Conservation (phyloP, 2,329 filamentous ascomycete genomes). For the Lachnellula willkommii region DNA sequence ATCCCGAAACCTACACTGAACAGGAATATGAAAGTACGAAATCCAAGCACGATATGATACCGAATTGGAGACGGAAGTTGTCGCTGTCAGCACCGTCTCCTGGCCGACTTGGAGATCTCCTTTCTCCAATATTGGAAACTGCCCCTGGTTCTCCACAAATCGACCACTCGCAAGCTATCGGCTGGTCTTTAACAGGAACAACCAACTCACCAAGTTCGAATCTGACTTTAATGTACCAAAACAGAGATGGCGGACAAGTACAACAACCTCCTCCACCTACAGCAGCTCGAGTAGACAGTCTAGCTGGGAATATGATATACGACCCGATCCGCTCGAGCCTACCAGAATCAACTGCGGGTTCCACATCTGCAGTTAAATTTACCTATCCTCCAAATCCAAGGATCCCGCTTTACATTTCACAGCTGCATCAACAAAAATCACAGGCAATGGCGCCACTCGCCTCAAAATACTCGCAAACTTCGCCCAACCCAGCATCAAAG, state of each 20-base stretch:
- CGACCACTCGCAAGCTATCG: conserved; percentile 55
- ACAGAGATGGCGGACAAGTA: conserved; percentile 16
- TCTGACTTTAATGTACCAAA: conserved; percentile 67
- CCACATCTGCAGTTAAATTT: conserved; percentile 42
- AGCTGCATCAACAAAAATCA: conserved; percentile 28
- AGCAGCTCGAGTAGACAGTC: conserved; percentile 29
- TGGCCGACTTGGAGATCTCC: conserved; percentile 25
- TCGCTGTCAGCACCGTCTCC: conserved; percentile 20
- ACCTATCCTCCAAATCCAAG: conserved; percentile 12
- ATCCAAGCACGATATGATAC: conserved; percentile 43
- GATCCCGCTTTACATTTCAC: conserved; percentile 37
- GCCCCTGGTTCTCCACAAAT: conserved; percentile 43
- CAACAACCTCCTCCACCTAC: conserved; percentile 25
- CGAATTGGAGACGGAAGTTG: conserved; percentile 28
- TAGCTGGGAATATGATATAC: conserved; percentile 52
- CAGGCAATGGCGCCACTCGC: conserved; percentile 29
- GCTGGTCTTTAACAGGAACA: conserved; percentile 82
- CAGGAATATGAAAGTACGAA: conserved; percentile 73
- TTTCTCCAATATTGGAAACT: conserved; percentile 42
- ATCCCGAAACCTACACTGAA: conserved; percentile 60
- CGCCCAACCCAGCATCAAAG: conserved; percentile 34
- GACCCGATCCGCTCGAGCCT: conserved; percentile 54
- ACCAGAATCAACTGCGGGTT: conserved; percentile 39
- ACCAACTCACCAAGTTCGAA: conserved; percentile 82
- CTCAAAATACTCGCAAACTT: conserved; percentile 30